Base-by-base conservation (phyloP, 768 basidiomycete genomes). In the Leccinellum rugosiceps region DNA sequence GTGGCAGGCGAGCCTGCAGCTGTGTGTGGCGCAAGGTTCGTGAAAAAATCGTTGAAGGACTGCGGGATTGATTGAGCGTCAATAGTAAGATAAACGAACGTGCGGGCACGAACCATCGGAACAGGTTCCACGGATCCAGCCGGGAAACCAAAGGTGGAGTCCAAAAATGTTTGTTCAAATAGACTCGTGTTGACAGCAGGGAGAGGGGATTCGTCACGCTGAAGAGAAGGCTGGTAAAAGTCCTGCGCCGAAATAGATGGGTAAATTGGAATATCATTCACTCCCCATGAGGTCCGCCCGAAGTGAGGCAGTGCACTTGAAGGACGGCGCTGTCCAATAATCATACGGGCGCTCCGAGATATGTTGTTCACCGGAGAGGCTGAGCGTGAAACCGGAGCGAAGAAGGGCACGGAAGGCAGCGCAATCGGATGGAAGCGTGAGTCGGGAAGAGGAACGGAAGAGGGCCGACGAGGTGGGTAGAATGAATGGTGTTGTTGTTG, bases 361-460 rank as follows among this genome's bases (percentile, higher is more conserved):
- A 82, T 78, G 62, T 77, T 71, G 55, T 68, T 55, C 1, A 79
- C 72, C 15, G 78, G 82, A 1, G 81, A 83, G 7, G 69, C 71
- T 1, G 77, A 76, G 19, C 75, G 78, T 1, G 82, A 80, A 0
- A 64, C 53, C 6, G 64, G 35, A 0, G 74, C 56, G 58, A 81
- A 75, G 69, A 78, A 78, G 0, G 81, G 73, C 1, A 77, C 54
- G 0, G 75, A 67, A 0, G 83, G 80, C 14, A 84, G 63, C 0
- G 78, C 66, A 45, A 83, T 82, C 3, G 72, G 72, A 55, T 71
- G 66, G 58, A 67, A 69, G 6, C 65, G 65, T 44, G 70, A 65
- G 53, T 78, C 78, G 3, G 81, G 82, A 10, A 85, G 79, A 1
- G 86, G 86, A 0, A 86, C 85, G 0, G 84, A 85, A 0, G 85